A percentile compares a stretch with the other conserved stretches of the same genome.
phyloP scores from a whole-genome alignment of 495 filamentous ascomycete species.

The Aspergillus coremiiformis region DNA sequence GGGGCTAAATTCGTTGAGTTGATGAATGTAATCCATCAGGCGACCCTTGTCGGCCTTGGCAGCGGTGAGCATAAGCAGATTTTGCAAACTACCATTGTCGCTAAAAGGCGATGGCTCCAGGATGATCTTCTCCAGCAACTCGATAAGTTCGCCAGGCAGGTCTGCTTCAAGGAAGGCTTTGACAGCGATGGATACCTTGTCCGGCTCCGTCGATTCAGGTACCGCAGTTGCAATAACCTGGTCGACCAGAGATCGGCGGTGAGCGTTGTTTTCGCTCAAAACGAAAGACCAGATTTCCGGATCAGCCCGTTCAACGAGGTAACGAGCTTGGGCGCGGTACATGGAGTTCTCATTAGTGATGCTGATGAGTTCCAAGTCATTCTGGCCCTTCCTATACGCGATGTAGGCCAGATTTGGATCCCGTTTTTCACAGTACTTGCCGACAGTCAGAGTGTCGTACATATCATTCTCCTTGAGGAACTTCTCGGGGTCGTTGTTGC shows the following conservation, averaged over 20 bases:
- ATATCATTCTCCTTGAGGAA: slow-evolving; percentile 98
- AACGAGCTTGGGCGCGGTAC: slow-evolving; percentile 95
- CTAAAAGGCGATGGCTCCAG: slow-evolving; percentile 95
- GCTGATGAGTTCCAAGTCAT: slow-evolving; percentile 93
- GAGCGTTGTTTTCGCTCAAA: slow-evolving; percentile 88
- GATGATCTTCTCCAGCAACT: slow-evolving; percentile 98
- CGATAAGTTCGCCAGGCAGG: slow-evolving; percentile 88
- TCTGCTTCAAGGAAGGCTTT: slow-evolving; percentile 86
- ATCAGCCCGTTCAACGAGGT: slow-evolving; percentile 86
- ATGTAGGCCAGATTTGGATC: slow-evolving; percentile 97
- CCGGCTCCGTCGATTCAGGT: slow-evolving; percentile 86
- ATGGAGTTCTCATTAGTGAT: slow-evolving; percentile 99
- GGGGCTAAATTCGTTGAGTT: slow-evolving; percentile 78
- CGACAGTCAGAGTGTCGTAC: slow-evolving; percentile 87
- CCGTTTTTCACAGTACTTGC: slow-evolving; percentile 98
- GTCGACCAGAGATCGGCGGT: slow-evolving; percentile 87
- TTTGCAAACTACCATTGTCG: slow-evolving; percentile 93
- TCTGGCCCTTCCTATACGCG: slow-evolving; percentile 92
- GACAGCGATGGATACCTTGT: slow-evolving; percentile 92
- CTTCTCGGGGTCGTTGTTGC: slow-evolving; percentile 97
- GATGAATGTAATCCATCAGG: slow-evolving; percentile 95
- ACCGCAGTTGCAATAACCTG: slow-evolving; percentile 96
- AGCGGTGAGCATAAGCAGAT: slow-evolving; percentile 92
- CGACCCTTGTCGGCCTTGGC: slow-evolving; percentile 93
- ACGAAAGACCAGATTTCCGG: slow-evolving; percentile 91